Conservation (phyloP, 2,329 filamentous ascomycete species). For the Xylariaceae sp. region DNA sequence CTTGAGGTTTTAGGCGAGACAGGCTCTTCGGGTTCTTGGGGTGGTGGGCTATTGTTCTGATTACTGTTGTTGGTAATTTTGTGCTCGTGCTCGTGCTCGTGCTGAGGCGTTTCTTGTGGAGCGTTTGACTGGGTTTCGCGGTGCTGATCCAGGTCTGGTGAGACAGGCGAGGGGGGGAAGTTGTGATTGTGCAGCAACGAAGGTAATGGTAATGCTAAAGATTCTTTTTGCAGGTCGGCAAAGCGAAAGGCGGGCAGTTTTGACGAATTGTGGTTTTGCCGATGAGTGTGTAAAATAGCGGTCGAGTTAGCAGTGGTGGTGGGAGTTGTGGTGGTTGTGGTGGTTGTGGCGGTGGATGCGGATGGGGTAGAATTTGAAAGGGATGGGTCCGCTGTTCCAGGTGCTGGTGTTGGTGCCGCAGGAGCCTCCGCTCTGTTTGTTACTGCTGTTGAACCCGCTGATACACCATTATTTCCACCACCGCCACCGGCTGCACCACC, state of each 20-base stretch:
- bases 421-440: background rate
- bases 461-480: conserved; percentile 7
- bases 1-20: conserved; percentile 33
- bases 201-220: conserved; percentile 39
- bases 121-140: conserved; percentile 33
- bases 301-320: conserved; percentile 12
- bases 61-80: conserved; percentile 23
- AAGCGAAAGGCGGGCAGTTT: conserved; percentile 60
- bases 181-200: conserved; percentile 40
- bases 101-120: conserved; percentile 27
- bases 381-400: conserved; percentile 21
- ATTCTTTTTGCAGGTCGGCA: conserved; percentile 49
- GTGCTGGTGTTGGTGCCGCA: conserved; percentile 2
- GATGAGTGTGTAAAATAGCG: conserved; percentile 48
- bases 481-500: conserved; percentile 1
- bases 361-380: conserved; percentile 6
- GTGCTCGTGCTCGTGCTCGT: conserved; percentile 26
- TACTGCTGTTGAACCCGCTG: background rate
- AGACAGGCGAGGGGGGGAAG: conserved; percentile 45
- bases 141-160: conserved; percentile 39
- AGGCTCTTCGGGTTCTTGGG: conserved; percentile 8
- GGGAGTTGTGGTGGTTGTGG: conserved; percentile 7
- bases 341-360: background rate
- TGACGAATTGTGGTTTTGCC: conserved; percentile 57
- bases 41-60: conserved; percentile 22